These are phyloP conservation scores for Corrigiola litoralis DNA, from an alignment of 179 eudicot genomes.

Conservation along the genomic window DNA sequence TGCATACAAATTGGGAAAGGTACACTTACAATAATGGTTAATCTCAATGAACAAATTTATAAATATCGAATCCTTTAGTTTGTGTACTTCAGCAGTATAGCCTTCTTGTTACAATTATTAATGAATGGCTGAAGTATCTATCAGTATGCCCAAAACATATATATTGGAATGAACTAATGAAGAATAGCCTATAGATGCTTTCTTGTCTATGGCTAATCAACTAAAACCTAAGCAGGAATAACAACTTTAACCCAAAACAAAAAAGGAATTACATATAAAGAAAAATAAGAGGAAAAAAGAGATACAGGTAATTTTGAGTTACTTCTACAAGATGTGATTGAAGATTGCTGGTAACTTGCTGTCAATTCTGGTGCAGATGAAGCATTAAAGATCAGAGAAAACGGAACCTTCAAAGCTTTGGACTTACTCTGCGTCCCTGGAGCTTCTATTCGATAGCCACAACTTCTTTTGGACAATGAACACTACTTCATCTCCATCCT, in stretches of 20 bases:
- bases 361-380: conserved; percentile 6
- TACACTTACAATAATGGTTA: not conserved
- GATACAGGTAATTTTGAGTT: conserved; percentile 6
- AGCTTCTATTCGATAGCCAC: conserved; percentile 70
- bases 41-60: not conserved
- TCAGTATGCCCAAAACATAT: conserved; percentile 18
- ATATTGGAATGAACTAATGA: conserved; percentile 20
- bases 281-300: not conserved
- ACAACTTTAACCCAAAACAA: conserved; percentile 2
- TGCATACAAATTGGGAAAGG: not conserved
- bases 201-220: conserved; percentile 24
- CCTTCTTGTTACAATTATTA: conserved; percentile 21
- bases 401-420: not conserved
- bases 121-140: conserved; percentile 30
- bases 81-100: conserved; percentile 18
- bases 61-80: not conserved
- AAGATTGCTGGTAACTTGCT: not conserved
- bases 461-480: conserved; percentile 78
- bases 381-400: not conserved
- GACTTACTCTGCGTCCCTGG: conserved; percentile 52
- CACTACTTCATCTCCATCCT: conserved; percentile 63
- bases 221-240: conserved; percentile 20
- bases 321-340: conserved; percentile 15
- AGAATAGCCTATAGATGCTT: conserved; percentile 24
- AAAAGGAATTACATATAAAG: not conserved